phyloP scores from a whole-genome alignment of 1,139 yeast species.

The Scheffersomyces insectosa region DNA sequence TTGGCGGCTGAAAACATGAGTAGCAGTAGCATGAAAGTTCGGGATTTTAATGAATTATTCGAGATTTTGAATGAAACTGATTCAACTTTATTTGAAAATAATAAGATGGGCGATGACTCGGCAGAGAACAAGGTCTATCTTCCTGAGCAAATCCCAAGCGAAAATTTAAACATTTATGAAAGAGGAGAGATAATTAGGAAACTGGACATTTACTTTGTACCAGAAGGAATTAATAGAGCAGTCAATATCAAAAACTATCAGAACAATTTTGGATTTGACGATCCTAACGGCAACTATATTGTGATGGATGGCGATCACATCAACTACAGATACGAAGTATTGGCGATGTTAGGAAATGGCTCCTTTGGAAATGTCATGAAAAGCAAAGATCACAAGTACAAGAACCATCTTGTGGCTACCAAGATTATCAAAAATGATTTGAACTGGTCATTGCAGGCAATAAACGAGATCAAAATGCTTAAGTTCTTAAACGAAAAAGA shows the following conservation, averaged over 20 bases:
- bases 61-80: not conserved
- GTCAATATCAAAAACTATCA: conserved; percentile 48
- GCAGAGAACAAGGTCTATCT: too few relatives aligned
- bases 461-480: conserved; percentile 72
- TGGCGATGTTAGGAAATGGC: conserved; percentile 68
- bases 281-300: conserved; percentile 61
- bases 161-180: conserved; percentile 46
- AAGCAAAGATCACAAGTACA: conserved; percentile 65
- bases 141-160: not conserved
- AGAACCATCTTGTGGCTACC: conserved; percentile 55
- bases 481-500: conserved; percentile 38
- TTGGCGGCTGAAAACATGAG: not conserved
- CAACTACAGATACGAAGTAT: conserved; percentile 69
- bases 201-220: conserved; percentile 42
- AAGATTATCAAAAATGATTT: conserved; percentile 76
- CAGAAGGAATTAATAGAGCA: conserved; percentile 17
- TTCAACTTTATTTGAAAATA: not conserved
- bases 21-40: not conserved
- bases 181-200: conserved; percentile 51
- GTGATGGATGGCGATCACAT: conserved; percentile 67
- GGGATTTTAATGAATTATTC: conserved; percentile 1
- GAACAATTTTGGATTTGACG: conserved; percentile 74
- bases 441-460: conserved; percentile 76
- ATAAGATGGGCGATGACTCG: not conserved
- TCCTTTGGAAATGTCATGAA: conserved; percentile 81